phyloP scores from a whole-genome alignment of 805 yeast species.

The Lachancea thermotolerans region DNA sequence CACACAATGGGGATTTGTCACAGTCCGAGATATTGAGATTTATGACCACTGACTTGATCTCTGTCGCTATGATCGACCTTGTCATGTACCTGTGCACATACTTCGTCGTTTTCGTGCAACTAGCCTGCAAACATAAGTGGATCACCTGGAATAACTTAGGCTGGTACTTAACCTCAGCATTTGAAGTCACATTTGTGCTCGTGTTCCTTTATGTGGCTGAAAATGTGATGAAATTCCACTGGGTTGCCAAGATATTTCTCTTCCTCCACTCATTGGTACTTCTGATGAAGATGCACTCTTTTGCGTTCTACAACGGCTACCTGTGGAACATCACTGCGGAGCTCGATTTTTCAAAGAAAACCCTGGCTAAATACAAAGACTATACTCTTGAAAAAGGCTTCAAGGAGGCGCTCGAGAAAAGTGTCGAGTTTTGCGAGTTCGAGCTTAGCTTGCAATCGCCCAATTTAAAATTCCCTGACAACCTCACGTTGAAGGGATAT shows the following conservation, averaged over 20 bases:
- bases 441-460: conserved; percentile 59
- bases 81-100: conserved; percentile 67
- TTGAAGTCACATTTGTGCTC: conserved; percentile 47
- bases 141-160: conserved; percentile 63
- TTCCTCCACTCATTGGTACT: conserved; percentile 79
- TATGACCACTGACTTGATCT: conserved; percentile 53
- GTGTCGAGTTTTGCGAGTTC: conserved; percentile 61
- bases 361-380: conserved; percentile 37
- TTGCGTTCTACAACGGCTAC: conserved; percentile 86
- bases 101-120: conserved; percentile 53
- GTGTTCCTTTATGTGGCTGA: conserved; percentile 55
- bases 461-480: conserved; percentile 55
- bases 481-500: conserved; percentile 58
- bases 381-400: conserved; percentile 24
- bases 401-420: conserved; percentile 35
- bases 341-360: conserved; percentile 41
- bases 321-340: conserved; percentile 61
- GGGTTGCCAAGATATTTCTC: conserved; percentile 87
- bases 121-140: conserved; percentile 37
- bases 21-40: conserved; percentile 51
- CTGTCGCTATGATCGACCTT: conserved; percentile 69
- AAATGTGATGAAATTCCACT: conserved; percentile 47
- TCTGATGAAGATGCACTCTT: conserved; percentile 94
- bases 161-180: conserved; percentile 50
- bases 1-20: conserved; percentile 32